Evolutionary conservation across 1,284 basidiomycete genomes (phyloP), one percentile per base, ranked within the genome.

Genomic region (Calocybe gambosa): DNA sequence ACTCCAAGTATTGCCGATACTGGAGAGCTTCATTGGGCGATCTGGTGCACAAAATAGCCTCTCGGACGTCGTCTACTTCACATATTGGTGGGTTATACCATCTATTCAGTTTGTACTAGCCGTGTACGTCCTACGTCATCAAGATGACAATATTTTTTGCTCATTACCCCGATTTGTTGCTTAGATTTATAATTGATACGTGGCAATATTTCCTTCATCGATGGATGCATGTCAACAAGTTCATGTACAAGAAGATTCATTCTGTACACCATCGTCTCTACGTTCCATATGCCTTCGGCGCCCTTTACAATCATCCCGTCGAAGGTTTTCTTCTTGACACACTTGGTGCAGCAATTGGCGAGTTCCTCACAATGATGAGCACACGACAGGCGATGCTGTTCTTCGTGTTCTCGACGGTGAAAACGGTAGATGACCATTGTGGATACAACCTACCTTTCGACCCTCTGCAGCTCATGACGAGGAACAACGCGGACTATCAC

Each of bases 191-290:
- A 51, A 88, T 99, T 61, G 95, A 99, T 68, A 93, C 94, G 26
- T 98, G 93, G 93, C 93, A 99, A 68, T 99, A 99, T 68, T 92
- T 92, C 68, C 75, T 93, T 33, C 95, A 99, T 64, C 90, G 96
- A 39, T 69, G 74, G 34, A 92, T 97, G 83, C 95, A 99, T 72
- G 71, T 79, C 58, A 93, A 91, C 72, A 89, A 86, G 49, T 95
- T 79, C 63, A 75, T 99, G 28, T 99, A 97, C 73, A 89, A 84
- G 56, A 80, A 89, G 50, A 78, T 98, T 57, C 96, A 99, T 68
- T 93, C 91, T 1, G 86, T 89, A 65, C 96, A 99, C 64, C 96
- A 99, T 66, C 79, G 93, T 7, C 82, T 99, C 10, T 96, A 98
- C 64, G 93, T 96, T 7, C 93, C 96, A 0, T 99, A 97, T 62